Percentiles rank a stretch among this genome's conserved stretches.
phyloP scores from a whole-genome alignment of 768 basidiomycete species.

The Pholiota molesta region DNA sequence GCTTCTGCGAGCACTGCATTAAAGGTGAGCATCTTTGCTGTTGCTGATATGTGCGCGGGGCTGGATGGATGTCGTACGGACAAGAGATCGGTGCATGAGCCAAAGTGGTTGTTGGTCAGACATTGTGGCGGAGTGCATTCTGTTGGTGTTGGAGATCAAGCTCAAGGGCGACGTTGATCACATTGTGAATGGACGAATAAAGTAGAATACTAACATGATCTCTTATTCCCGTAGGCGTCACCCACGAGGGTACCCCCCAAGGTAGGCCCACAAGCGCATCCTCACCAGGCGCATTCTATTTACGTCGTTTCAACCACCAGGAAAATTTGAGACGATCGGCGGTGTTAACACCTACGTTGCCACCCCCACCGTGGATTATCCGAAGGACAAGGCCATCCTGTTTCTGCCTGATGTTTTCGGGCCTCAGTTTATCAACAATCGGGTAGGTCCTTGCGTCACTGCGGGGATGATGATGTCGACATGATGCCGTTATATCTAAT shows the following conservation, averaged over 20 bases:
- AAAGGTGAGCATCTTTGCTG: constrained; percentile 39
- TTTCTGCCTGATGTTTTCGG: constrained; percentile 59
- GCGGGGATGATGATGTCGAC: no score
- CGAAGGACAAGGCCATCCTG: constrained; percentile 59
- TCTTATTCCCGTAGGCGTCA: constrained; percentile 39
- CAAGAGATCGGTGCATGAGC: neutral
- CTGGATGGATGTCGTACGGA: neutral
- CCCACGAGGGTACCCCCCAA: constrained; percentile 50
- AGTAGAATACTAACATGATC: neutral
- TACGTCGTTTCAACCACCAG: constrained; percentile 28
- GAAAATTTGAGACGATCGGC: constrained; percentile 47
- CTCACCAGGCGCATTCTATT: neutral
- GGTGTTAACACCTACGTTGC: constrained; percentile 57
- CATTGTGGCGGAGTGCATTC: neutral
- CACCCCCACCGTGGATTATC: constrained; percentile 51
- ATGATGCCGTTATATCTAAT: no score
- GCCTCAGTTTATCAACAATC: constrained; percentile 44
- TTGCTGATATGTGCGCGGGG: neutral
- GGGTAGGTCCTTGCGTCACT: constrained; percentile 32
- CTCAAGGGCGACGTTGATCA: neutral
- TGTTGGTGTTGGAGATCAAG: neutral
- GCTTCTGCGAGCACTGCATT: constrained; percentile 53
- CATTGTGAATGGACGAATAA: neutral
- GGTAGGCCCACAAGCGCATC: constrained; percentile 31
- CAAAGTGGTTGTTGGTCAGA: neutral